These are phyloP conservation scores for Coemansia sp. DNA, from an alignment of 192 early-diverging fungal genomes.

Conservation along the genomic window DNA sequence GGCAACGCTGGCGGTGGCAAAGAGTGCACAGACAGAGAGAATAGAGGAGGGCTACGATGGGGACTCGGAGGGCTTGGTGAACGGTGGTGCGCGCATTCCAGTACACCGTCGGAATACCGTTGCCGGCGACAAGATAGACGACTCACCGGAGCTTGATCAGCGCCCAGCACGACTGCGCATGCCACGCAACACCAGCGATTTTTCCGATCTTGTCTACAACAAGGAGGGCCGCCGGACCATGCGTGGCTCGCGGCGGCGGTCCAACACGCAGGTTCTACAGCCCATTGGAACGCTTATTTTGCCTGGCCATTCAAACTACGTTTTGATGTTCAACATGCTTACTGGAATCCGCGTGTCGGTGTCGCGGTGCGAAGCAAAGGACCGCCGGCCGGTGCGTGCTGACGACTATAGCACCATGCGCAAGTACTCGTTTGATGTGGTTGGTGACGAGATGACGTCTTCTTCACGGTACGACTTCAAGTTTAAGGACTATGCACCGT, in stretches of 20 bases:
- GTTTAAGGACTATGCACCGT: constrained; percentile 99
- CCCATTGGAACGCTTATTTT: constrained; percentile 80
- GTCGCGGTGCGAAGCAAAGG: constrained; percentile 84
- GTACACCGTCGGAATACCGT: constrained; percentile 54
- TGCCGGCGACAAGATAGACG: constrained; percentile 45
- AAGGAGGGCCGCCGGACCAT: constrained; percentile 36
- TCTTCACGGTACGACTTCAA: constrained; percentile 96
- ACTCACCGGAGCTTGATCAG: constrained; percentile 1
- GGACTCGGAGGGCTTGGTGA: constrained; percentile 38
- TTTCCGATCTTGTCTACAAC: constrained; percentile 17
- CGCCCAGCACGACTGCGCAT: constrained; percentile 22
- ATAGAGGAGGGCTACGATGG: constrained; percentile 50
- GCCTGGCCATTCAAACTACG: constrained; percentile 94
- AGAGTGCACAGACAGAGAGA: constrained; percentile 8
- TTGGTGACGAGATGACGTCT: constrained; percentile 94
- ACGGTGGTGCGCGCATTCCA: constrained; percentile 16
- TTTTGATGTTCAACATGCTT: constrained; percentile 98
- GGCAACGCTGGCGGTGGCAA: constrained; percentile 8
- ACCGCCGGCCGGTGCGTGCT: constrained; percentile 63
- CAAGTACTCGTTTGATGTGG: constrained; percentile 95
- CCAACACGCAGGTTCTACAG: constrained; percentile 22
- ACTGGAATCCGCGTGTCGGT: constrained; percentile 92
- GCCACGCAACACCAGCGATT: constrained; percentile 50
- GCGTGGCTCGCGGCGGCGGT: constrained; percentile 43
- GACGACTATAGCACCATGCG: constrained; percentile 87